Evolutionary conservation across 805 yeast genomes (phyloP).

Genomic region (Metschnikowia drakensbergensis): DNA sequence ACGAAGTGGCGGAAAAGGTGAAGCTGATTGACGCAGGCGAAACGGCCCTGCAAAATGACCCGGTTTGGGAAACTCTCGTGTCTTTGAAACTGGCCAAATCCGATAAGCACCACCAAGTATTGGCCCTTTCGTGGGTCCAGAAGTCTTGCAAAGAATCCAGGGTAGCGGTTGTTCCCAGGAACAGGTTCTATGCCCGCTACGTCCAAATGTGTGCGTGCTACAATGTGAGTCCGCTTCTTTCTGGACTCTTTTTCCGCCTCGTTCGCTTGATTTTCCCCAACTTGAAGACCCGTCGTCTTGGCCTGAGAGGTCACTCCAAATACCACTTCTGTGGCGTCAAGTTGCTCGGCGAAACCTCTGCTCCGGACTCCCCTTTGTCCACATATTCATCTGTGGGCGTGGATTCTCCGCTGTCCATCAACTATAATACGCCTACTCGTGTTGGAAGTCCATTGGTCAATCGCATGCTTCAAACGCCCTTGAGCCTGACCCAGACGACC

Average conservation of each 20-base stretch:
- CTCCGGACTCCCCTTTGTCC: slow-evolving; percentile 19
- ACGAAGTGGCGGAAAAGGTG: slow-evolving; percentile 14
- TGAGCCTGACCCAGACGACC: slow-evolving; percentile 18
- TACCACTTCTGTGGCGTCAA: slow-evolving; percentile 83
- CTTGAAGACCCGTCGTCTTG: slow-evolving; percentile 71
- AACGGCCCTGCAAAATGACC: slow-evolving; percentile 6
- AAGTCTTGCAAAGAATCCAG: slow-evolving; percentile 55
- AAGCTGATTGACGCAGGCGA: slow-evolving; percentile 9
- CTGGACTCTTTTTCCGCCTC: slow-evolving; percentile 66
- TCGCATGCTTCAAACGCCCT: slow-evolving; percentile 15
- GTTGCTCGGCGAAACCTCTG: slow-evolving; percentile 20
- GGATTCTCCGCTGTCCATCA: slow-evolving; percentile 16
- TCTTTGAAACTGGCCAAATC: slow-evolving; percentile 18
- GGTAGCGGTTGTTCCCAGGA: slow-evolving; percentile 42
- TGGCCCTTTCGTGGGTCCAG: slow-evolving; percentile 79
- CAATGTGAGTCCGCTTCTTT: slow-evolving; percentile 57
- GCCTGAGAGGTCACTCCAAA: slow-evolving; percentile 76
- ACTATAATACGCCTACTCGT: slow-evolving; percentile 13
- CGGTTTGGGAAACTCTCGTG: slow-evolving; percentile 7
- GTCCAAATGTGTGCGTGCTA: slow-evolving; percentile 37
- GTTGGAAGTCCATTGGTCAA: slow-evolving; percentile 9
- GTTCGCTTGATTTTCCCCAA: slow-evolving; percentile 46
- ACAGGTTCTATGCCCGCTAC: slow-evolving; percentile 41
- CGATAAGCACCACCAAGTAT: slow-evolving; percentile 68
- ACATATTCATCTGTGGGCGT: slow-evolving; percentile 11